Conservation (phyloP, 495 filamentous ascomycete genomes). For the Gamarada debralockiae region DNA sequence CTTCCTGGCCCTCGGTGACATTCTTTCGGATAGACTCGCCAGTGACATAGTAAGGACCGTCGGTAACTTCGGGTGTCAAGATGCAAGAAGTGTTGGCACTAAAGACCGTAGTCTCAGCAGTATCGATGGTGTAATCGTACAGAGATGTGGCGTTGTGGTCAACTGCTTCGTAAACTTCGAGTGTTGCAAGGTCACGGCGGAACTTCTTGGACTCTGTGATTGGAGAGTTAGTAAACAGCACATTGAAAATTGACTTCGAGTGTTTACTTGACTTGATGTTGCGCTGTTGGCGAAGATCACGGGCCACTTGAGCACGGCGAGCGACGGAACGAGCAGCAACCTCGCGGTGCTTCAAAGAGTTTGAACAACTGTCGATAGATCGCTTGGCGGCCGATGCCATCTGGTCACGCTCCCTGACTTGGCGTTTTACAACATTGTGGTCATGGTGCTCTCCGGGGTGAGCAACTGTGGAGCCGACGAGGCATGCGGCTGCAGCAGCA, state of each 20-base stretch:
- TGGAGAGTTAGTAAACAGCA: no score
- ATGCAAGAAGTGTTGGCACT: conserved; percentile 43
- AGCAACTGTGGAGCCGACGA: conserved; percentile 27
- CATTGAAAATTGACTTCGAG: no score
- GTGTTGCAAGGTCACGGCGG: conserved; percentile 35
- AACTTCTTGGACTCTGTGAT: background rate
- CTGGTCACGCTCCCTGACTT: conserved; percentile 28
- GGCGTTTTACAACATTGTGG: conserved; percentile 27
- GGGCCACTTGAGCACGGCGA: conserved; percentile 33
- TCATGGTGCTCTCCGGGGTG: conserved; percentile 35
- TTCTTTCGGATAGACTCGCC: conserved; percentile 50
- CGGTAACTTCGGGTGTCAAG: conserved; percentile 46
- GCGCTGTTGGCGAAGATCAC: conserved; percentile 29
- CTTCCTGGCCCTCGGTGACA: conserved; percentile 41
- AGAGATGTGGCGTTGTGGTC: conserved; percentile 41
- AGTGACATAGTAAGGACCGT: conserved; percentile 52
- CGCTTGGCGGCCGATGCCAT: conserved; percentile 31
- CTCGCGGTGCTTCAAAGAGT: conserved; percentile 27
- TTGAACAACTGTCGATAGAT: conserved; percentile 32
- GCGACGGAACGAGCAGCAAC: conserved; percentile 30
- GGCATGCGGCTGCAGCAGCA: conserved; percentile 20
- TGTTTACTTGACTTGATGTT: no score
- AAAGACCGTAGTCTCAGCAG: conserved; percentile 45
- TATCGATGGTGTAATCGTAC: conserved; percentile 35
- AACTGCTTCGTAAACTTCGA: conserved; percentile 30